Evolutionary conservation across 2,329 filamentous ascomycete species (phyloP), one percentile per base, ranked within the genome.

Genomic region (Epichloe uncinata): DNA sequence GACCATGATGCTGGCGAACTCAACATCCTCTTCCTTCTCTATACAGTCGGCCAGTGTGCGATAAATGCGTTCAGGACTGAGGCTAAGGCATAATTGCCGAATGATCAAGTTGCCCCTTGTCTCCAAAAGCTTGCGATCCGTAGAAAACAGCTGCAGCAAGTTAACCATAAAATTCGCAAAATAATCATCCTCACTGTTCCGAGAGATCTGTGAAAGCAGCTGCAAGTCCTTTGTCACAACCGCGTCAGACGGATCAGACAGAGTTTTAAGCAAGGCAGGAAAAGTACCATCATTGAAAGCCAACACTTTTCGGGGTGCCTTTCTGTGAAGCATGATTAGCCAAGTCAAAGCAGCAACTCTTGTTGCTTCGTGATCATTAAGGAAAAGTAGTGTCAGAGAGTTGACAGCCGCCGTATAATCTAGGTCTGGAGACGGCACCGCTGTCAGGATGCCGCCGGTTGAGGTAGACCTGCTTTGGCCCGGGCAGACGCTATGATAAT

Each of bases 1-100:
- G 33, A 98, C 89, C 93, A 98, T 98, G 59, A 98, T 97, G 63
- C 91, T 96, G 15, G 93, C 91, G 67, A 98, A 98, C 64, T 98
- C 94, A 41, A 98, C 81, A 63, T 98, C 93, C 68, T 97, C 93
- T 65, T 98, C 93, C 62, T 90, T 95, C 66, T 97, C 93, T 9
- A 98, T 85, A 58, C 93, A 96, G 59, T 98, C 93, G 26, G 93
- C 94, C 55, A 98, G 74, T 2, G 89, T 97, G 34, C 93, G 82
- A 62, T 97, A 98, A 52, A 98, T 98, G 43, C 90, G 81, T 65
- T 98, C 93, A 0, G 93, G 86, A 56, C 90, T 96, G 30, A 98
- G 73, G 52, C 87, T 95, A 53, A 95, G 79, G 64, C 91, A 98
- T 26, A 98, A 74, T 64, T 98, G 91, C 50, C 94, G 79, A 56